Conservation (phyloP, 1,284 basidiomycete species). For the Jaminaea rosea region DNA sequence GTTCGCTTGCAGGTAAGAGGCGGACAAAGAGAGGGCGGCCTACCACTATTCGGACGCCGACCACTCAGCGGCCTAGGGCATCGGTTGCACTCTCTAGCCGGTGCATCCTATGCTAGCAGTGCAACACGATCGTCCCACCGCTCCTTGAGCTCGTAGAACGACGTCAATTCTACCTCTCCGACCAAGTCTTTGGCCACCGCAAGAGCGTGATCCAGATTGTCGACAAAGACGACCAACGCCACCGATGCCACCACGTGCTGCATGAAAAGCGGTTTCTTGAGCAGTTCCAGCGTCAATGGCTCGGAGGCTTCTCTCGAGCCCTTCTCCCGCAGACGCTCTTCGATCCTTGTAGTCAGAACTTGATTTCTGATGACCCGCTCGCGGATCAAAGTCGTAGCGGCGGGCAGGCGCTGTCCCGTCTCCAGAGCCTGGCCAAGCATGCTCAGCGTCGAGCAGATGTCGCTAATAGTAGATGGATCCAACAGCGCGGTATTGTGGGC, state of each 20-base stretch:
- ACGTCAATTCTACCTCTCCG: slow-evolving; percentile 13
- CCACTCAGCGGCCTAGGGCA: too few species aligned
- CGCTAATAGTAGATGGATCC: slow-evolving; percentile 19
- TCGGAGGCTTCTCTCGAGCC: slow-evolving; percentile 5
- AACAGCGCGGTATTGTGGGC: slow-evolving; percentile 24
- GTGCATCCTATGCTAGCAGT: too few species aligned
- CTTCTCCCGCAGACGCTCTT: not conserved
- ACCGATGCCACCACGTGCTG: slow-evolving; percentile 22
- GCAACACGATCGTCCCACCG: slow-evolving; percentile 4
- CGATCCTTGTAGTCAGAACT: not conserved
- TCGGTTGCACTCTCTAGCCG: too few species aligned
- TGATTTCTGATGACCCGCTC: slow-evolving; percentile 10
- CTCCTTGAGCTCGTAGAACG: slow-evolving; percentile 7
- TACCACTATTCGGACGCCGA: too few species aligned
- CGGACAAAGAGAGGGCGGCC: too few species aligned
- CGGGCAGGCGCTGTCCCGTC: slow-evolving; percentile 18
- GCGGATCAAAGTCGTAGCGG: slow-evolving; percentile 10
- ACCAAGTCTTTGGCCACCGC: slow-evolving; percentile 23
- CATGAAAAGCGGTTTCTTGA: slow-evolving; percentile 26
- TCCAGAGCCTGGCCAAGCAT: slow-evolving; percentile 21
- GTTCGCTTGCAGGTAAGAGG: too few species aligned
- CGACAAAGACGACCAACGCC: slow-evolving; percentile 21
- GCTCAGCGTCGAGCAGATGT: slow-evolving; percentile 23
- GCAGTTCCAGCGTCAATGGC: slow-evolving; percentile 15
- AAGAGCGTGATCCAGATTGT: slow-evolving; percentile 23